Conservation (phyloP, 257 asterid genomes). For the Haberlea rhodopensis region DNA sequence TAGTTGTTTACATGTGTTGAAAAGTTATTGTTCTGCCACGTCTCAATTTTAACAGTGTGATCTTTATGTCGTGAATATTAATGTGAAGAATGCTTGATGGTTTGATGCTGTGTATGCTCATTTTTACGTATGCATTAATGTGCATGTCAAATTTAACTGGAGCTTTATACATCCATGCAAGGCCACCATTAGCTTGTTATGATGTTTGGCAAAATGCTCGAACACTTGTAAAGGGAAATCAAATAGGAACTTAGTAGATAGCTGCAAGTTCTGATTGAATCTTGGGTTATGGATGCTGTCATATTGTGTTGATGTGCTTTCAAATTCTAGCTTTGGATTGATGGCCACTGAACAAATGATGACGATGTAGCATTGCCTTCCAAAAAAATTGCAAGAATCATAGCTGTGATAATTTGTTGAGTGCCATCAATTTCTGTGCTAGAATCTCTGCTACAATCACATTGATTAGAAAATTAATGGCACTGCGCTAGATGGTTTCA, state of each 20-base stretch:
- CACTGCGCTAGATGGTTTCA: background rate
- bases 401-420: too few species aligned
- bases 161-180: conserved; percentile 14
- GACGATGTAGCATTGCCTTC: background rate
- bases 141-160: background rate
- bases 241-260: conserved; percentile 6
- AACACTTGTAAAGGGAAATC: background rate
- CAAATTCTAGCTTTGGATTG: background rate
- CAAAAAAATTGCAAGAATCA: too few species aligned
- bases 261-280: conserved; percentile 11
- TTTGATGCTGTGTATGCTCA: conserved; percentile 6
- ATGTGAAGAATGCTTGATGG: background rate
- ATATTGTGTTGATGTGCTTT: background rate
- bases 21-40: background rate
- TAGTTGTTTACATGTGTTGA: conserved; percentile 5
- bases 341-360: background rate
- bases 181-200: background rate
- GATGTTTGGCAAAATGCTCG: background rate
- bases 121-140: background rate
- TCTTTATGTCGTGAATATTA: too few species aligned
- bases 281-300: conserved; percentile 4
- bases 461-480: background rate
- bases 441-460: too few species aligned
- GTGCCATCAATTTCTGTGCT: too few species aligned
- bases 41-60: background rate